These are phyloP conservation scores for Macrolepiota fuliginosa DNA, from an alignment of 768 basidiomycete genomes.

Conservation along the genomic window DNA sequence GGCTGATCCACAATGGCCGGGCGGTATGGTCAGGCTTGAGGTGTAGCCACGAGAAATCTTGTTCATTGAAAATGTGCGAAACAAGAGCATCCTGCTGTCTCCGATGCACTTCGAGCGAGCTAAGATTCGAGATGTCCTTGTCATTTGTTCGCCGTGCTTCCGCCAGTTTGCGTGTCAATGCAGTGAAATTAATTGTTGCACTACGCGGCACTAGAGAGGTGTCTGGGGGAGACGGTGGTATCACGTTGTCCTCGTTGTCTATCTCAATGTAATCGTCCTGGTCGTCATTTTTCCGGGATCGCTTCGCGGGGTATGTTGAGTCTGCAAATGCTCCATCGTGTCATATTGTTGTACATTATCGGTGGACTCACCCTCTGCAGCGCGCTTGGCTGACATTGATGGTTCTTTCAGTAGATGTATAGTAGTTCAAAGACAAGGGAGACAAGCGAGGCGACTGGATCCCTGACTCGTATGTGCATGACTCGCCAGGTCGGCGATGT, in stretches of 20 bases:
- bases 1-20: conserved; percentile 95
- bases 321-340: conserved; percentile 20
- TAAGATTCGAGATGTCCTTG: conserved; percentile 40
- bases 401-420: not conserved
- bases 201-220: conserved; percentile 58
- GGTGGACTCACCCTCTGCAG: conserved; percentile 33
- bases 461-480: not conserved
- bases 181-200: conserved; percentile 87
- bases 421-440: not conserved
- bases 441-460: not conserved
- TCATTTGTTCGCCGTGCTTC: conserved; percentile 53
- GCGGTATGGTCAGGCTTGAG: conserved; percentile 90
- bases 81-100: conserved; percentile 74
- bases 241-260: conserved; percentile 56
- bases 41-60: conserved; percentile 84
- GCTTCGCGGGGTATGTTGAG: conserved; percentile 37
- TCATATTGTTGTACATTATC: conserved; percentile 4
- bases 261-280: conserved; percentile 59
- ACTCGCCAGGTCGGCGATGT: not conserved
- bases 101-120: conserved; percentile 62
- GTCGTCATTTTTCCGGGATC: conserved; percentile 42
- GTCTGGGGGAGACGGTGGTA: conserved; percentile 53
- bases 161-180: conserved; percentile 75
- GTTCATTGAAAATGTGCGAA: conserved; percentile 80
- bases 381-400: conserved; percentile 35